Conservation (phyloP, 1,284 basidiomycete genomes). For the Leccinum olivaceoglutinosum region DNA sequence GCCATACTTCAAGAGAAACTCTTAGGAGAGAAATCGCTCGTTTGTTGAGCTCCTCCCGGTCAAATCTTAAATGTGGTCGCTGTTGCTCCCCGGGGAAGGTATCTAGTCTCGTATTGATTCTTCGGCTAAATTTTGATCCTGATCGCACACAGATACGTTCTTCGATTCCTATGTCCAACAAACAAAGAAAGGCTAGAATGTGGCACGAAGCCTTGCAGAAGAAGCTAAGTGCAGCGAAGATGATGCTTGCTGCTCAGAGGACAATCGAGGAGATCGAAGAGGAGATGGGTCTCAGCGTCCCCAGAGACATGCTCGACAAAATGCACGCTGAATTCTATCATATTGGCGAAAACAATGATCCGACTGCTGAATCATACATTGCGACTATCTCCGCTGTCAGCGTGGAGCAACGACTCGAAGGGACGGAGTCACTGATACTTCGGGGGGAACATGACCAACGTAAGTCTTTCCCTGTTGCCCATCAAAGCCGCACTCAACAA, state of each 20-base stretch:
- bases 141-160: background rate
- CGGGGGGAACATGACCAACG: background rate
- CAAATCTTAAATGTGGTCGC: background rate
- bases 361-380: background rate
- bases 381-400: background rate
- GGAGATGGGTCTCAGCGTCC: conserved; percentile 1
- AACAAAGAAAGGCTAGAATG: conserved; percentile 2
- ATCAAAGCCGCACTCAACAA: background rate
- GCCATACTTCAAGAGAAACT: background rate
- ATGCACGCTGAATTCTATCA: conserved; percentile 2
- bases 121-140: background rate
- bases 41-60: background rate
- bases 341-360: background rate
- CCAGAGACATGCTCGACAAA: background rate
- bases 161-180: conserved; percentile 2
- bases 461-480: background rate
- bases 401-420: background rate
- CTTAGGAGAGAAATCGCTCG: background rate
- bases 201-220: conserved; percentile 2
- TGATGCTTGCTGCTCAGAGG: conserved; percentile 2
- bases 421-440: background rate
- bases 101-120: background rate
- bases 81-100: background rate
- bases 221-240: conserved; percentile 1
- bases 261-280: conserved; percentile 2